A percentile compares a stretch with the other conserved stretches of the same genome.
phyloP scores from a whole-genome alignment of 2,329 filamentous ascomycete genomes.

The Cladosporium austrohemisphaericum region DNA sequence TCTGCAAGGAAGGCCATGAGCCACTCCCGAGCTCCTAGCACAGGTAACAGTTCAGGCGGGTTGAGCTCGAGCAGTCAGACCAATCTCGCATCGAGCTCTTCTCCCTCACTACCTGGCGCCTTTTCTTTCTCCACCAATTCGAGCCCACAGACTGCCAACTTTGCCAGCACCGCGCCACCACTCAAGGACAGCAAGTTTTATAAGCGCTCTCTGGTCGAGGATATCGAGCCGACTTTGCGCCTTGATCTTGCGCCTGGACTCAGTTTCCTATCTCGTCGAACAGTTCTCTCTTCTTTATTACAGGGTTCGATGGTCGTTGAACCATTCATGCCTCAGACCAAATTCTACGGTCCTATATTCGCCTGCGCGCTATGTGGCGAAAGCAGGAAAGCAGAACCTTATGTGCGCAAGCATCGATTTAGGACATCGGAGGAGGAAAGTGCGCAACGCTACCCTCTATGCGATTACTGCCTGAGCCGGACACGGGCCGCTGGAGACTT shows the following conservation, averaged over 20 bases:
- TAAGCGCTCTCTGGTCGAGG: slow-evolving; percentile 81
- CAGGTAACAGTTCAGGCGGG: slow-evolving; percentile 21
- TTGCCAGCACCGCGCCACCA: slow-evolving; percentile 47
- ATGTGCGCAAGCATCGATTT: slow-evolving; percentile 82
- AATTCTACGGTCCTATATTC: slow-evolving; percentile 54
- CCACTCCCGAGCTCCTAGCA: slow-evolving; percentile 63
- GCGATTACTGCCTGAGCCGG: slow-evolving; percentile 78
- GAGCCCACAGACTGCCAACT: slow-evolving; percentile 28
- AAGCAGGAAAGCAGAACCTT: slow-evolving; percentile 63
- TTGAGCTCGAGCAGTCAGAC: slow-evolving; percentile 51
- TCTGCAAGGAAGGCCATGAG: slow-evolving; percentile 57
- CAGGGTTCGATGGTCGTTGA: slow-evolving; percentile 87
- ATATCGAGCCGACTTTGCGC: slow-evolving; percentile 89
- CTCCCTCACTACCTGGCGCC: slow-evolving; percentile 42
- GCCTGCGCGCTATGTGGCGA: slow-evolving; percentile 90
- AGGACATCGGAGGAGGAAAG: slow-evolving; percentile 81
- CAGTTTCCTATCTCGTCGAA: slow-evolving; percentile 87
- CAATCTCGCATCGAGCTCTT: slow-evolving; percentile 34
- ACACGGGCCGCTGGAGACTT: slow-evolving; percentile 90
- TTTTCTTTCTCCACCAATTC: slow-evolving; percentile 36
- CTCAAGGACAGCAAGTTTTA: slow-evolving; percentile 92
- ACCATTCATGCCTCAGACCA: slow-evolving; percentile 59
- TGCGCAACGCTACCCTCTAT: slow-evolving; percentile 85
- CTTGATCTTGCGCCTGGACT: slow-evolving; percentile 86
- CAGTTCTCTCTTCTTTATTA: slow-evolving; percentile 76